Evolutionary conservation across 75 land plant genomes (phyloP), one percentile per base, ranked within the genome.

Genomic region (Picea glauca): DNA sequence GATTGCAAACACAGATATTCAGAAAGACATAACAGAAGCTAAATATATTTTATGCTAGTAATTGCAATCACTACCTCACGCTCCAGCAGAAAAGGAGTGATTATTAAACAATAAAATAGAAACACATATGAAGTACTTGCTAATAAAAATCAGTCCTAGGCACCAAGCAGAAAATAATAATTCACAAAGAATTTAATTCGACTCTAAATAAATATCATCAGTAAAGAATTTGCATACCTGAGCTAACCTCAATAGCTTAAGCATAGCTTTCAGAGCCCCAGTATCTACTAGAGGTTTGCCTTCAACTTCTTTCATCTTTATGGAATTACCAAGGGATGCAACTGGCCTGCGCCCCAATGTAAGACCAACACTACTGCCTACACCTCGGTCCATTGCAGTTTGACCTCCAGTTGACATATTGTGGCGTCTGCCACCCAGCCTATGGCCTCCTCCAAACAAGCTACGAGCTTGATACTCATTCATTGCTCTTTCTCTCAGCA

Each of bases 401-500:
- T 93, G 80, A 23, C 85, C 92, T 31, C 84, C 13, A 73, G 77
- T 58, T 5, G 87, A 73, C 60, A 82, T 83, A 65, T 73, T 35
- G 26, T 79, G 82, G 40, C 89, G 85, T 67, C 85, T 81, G 26
- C 86, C 80, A 80, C 76, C 83, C 12, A 87, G 84, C 74, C 94
- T 86, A 60, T 89, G 95, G 63, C 88, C 77, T 15, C 78, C 85
- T 26, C 86, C 63, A 31, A 88, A 87, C 50, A 86, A 75, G 31
- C 87, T 89, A 78, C 90, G 86, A 15, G 91, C 81, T 13, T 91
- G 68, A 50, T 67, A 82, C 77, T 93, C 84, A 13, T 81, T 81
- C 20, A 79, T 65, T 83, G 86, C 81, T 83, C 98, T 87, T 82
- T 98, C 94, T n/a, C 96, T 90, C 50, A 98, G 61, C 87, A 93